Evolutionary conservation across 371 early-diverging fungal genomes (phyloP).

Genomic region (Umbelopsis sp.): DNA sequence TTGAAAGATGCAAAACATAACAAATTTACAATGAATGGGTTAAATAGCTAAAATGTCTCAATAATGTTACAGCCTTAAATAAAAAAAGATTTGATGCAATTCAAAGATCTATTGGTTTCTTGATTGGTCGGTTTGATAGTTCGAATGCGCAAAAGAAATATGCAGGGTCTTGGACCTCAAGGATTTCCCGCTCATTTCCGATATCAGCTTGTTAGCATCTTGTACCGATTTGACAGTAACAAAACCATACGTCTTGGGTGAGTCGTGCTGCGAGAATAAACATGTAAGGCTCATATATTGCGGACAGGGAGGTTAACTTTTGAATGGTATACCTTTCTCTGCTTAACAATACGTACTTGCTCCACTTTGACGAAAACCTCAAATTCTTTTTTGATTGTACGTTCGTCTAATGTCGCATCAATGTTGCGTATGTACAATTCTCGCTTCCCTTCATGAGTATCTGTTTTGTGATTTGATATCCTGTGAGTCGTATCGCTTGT

Average conservation of each 20-base stretch:
- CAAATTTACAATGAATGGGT: conserved; percentile 6
- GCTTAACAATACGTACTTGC: conserved; percentile 7
- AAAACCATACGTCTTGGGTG: neutral
- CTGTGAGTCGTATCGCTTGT: neutral
- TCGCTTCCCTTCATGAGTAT: neutral
- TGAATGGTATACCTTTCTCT: neutral
- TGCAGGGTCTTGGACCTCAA: neutral
- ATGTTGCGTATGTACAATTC: conserved; percentile 10
- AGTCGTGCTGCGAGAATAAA: neutral
- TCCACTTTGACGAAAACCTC: neutral
- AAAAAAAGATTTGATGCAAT: neutral
- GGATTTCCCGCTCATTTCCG: neutral
- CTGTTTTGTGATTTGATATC: neutral
- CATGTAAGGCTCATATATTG: neutral
- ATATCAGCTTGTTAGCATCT: conserved; percentile 6
- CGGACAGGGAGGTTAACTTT: too few relatives aligned
- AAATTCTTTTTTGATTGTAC: neutral
- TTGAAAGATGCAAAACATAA: too few relatives aligned
- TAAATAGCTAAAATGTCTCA: conserved; percentile 14
- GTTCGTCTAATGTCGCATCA: conserved; percentile 2
- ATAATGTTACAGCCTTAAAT: neutral
- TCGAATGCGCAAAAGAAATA: conserved; percentile 11
- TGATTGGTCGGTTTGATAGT: neutral
- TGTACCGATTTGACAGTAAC: neutral
- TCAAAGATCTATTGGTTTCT: neutral